Conservation (phyloP, 2,329 filamentous ascomycete species). For the Ceratocystiopsis brevicomis region DNA sequence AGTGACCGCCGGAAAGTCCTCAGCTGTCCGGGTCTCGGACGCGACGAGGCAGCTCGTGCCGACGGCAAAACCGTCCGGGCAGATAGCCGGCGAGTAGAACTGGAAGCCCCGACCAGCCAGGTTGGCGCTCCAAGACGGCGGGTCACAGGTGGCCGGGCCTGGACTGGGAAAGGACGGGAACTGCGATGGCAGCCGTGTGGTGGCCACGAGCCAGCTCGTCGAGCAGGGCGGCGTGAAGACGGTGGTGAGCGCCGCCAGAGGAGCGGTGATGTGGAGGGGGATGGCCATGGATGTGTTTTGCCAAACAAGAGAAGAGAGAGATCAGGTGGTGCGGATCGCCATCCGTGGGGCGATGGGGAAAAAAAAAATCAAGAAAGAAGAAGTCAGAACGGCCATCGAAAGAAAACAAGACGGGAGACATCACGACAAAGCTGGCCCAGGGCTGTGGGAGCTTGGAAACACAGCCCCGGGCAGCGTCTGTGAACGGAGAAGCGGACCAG, state of each 20-base stretch:
- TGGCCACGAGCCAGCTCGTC: slow-evolving; percentile 22
- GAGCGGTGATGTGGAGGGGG: slow-evolving; percentile 9
- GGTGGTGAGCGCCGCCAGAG: slow-evolving; percentile 21
- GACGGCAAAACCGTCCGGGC: slow-evolving; percentile 19
- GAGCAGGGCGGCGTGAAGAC: slow-evolving; percentile 22
- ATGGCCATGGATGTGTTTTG: background rate
- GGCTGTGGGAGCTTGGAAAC: no score
- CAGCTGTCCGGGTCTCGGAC: slow-evolving; percentile 2
- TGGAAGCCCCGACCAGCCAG: slow-evolving; percentile 18
- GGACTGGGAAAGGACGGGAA: slow-evolving; percentile 16
- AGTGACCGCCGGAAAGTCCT: slow-evolving; percentile 8
- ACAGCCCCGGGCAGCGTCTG: no score
- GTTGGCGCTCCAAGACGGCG: slow-evolving; percentile 18
- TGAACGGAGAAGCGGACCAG: no score
- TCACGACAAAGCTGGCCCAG: no score
- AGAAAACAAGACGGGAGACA: background rate
- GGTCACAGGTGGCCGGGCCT: slow-evolving; percentile 14
- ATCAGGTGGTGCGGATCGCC: background rate
- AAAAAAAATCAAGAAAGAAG: background rate
- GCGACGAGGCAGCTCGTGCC: slow-evolving; percentile 14
- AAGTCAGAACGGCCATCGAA: background rate
- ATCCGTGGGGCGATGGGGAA: background rate
- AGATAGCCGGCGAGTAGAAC: slow-evolving; percentile 23
- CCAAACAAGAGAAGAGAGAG: background rate
- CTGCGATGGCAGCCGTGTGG: slow-evolving; percentile 20